These are phyloP conservation scores for Epichloe scottii DNA, from an alignment of 2,329 filamentous ascomycete genomes.

Conservation along the genomic window DNA sequence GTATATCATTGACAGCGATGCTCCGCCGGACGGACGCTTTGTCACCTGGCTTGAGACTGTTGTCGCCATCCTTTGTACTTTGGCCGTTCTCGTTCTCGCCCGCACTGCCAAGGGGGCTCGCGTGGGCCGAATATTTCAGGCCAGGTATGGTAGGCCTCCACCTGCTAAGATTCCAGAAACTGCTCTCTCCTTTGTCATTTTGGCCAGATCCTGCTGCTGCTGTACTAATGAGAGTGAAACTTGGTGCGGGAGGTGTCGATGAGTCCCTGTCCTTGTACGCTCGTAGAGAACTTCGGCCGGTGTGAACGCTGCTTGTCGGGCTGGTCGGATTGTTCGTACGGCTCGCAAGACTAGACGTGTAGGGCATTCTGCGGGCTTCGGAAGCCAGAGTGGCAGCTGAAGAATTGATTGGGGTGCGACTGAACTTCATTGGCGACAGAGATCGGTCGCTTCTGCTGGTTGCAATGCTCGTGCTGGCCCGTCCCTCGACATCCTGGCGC, in stretches of 20 bases:
- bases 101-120: slow-evolving; percentile 12
- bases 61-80: slow-evolving; percentile 15
- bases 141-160: slow-evolving; percentile 34
- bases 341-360: slow-evolving; percentile 17
- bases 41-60: slow-evolving; percentile 22
- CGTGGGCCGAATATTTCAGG: slow-evolving; percentile 18
- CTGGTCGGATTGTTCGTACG: slow-evolving; percentile 20
- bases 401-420: slow-evolving; percentile 22
- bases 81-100: slow-evolving; percentile 4
- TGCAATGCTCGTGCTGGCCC: slow-evolving; percentile 26
- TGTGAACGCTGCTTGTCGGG: slow-evolving; percentile 23
- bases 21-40: slow-evolving; percentile 18
- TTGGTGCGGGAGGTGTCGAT: slow-evolving; percentile 37
- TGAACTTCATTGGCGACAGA: slow-evolving; percentile 37
- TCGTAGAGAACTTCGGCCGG: slow-evolving; percentile 15
- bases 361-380: slow-evolving; percentile 33
- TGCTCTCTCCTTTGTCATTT: slow-evolving; percentile 28
- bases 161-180: slow-evolving; percentile 46
- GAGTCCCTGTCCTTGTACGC: slow-evolving; percentile 14
- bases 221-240: slow-evolving; percentile 35
- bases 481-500: slow-evolving; percentile 54
- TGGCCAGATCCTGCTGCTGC: slow-evolving; percentile 21
- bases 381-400: slow-evolving; percentile 29
- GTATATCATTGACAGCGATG: slow-evolving; percentile 17
- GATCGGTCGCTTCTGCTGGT: slow-evolving; percentile 40